phyloP scores from a whole-genome alignment of 768 basidiomycete genomes.

The Tricholomella constricta region DNA sequence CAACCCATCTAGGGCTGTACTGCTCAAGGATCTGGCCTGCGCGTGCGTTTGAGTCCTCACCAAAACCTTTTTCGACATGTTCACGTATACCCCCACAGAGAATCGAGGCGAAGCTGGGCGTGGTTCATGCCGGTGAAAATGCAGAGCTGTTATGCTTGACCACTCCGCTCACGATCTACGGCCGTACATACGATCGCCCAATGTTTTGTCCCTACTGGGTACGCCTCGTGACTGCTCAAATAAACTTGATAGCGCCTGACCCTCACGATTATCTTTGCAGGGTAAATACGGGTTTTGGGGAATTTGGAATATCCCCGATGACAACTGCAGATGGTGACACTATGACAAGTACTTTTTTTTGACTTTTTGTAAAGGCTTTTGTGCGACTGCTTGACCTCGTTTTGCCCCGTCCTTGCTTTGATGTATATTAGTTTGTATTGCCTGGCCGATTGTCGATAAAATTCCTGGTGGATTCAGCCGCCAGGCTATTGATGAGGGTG shows the following conservation, averaged over 20 bases:
- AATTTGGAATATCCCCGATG: constrained; percentile 14
- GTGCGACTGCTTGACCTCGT: too few species aligned
- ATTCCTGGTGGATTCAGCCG: too few species aligned
- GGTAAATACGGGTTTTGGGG: constrained; percentile 12
- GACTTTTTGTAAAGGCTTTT: too few species aligned
- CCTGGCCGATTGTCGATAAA: too few species aligned
- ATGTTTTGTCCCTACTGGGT: constrained; percentile 16
- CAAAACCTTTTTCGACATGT: background rate
- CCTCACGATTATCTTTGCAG: background rate
- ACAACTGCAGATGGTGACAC: too few species aligned
- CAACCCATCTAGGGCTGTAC: constrained; percentile 12
- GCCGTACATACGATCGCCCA: constrained; percentile 6
- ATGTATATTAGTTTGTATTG: too few species aligned
- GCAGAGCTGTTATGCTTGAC: constrained; percentile 5
- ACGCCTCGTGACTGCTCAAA: background rate
- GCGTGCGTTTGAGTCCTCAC: constrained; percentile 1
- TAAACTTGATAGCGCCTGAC: too few species aligned
- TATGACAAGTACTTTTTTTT: too few species aligned
- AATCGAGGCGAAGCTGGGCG: constrained; percentile 12
- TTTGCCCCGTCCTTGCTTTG: too few species aligned
- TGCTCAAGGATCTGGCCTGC: constrained; percentile 8
- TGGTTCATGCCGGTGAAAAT: constrained; percentile 4
- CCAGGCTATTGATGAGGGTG: too few species aligned
- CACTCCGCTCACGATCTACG: constrained; percentile 10
- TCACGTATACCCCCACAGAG: background rate